A percentile compares a stretch with the other conserved stretches of the same genome.
Evolutionary conservation across 179 eudicot genomes (phyloP).

Genomic region (Corrigiola litoralis): DNA sequence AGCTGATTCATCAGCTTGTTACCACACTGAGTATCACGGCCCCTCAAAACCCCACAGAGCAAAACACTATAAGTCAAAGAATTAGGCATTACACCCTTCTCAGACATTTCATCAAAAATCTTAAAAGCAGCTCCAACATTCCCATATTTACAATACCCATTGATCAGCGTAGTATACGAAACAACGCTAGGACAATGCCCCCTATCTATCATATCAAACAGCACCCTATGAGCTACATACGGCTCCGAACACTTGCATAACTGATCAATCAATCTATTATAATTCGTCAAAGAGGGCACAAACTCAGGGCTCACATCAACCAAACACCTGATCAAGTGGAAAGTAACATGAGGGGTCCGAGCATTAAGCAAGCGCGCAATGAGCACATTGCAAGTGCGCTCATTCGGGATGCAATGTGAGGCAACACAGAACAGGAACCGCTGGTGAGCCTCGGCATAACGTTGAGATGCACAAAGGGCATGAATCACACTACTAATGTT

Average conservation of each 20-base stretch:
- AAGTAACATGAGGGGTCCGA: constrained; percentile 29
- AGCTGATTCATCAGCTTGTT: constrained; percentile 25
- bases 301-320: constrained; percentile 36
- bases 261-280: constrained; percentile 70
- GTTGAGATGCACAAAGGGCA: constrained; percentile 52
- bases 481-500: constrained; percentile 68
- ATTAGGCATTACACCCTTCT: constrained; percentile 49
- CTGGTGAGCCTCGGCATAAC: constrained; percentile 67
- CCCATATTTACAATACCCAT: constrained; percentile 60
- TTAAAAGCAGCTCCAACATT: constrained; percentile 49
- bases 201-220: constrained; percentile 50
- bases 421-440: constrained; percentile 40
- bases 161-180: constrained; percentile 63
- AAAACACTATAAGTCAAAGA: constrained; percentile 60
- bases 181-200: constrained; percentile 65
- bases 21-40: constrained; percentile 22
- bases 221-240: constrained; percentile 52
- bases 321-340: constrained; percentile 35
- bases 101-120: constrained; percentile 68
- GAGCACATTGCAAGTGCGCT: constrained; percentile 76
- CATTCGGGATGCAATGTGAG: constrained; percentile 46
- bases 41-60: constrained; percentile 52
- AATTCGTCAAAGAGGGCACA: constrained; percentile 60
- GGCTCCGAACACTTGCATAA: constrained; percentile 41
- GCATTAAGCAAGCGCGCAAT: constrained; percentile 61